phyloP scores from a whole-genome alignment of 148 eudicot species.

The Vaccinium vitisidaea region DNA sequence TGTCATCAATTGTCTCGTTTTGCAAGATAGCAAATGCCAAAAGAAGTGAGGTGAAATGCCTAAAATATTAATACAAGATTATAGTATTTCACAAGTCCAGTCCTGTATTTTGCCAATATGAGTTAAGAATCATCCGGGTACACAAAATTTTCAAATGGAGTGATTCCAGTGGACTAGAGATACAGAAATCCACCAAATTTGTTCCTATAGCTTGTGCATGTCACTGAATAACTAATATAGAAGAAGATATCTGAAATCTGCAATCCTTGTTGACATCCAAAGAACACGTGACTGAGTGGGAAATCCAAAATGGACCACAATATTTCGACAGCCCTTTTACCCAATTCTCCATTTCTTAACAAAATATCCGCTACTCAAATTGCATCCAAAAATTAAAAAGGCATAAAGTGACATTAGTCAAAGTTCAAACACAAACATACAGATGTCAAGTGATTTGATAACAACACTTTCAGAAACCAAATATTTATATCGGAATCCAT shows the following conservation, averaged over 20 bases:
- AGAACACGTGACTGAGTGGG: not conserved
- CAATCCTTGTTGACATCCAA: not conserved
- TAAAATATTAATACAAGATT: not conserved
- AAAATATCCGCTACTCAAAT: not conserved
- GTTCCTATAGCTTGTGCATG: not conserved
- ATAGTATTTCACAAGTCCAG: not conserved
- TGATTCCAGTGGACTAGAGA: not conserved
- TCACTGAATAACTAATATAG: not conserved
- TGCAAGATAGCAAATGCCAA: not conserved
- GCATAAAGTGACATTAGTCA: not conserved
- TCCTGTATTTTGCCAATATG: not conserved
- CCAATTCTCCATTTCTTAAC: not conserved
- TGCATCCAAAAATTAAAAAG: not conserved
- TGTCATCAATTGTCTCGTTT: not conserved
- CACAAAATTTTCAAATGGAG: not conserved
- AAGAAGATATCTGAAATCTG: not conserved
- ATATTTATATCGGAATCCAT: not conserved
- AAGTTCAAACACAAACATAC: not conserved
- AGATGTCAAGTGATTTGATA: not conserved
- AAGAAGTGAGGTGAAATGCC: not conserved
- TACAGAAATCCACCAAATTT: not conserved
- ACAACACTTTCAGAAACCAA: not conserved
- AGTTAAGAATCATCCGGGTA: not conserved
- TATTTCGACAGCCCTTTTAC: not conserved
- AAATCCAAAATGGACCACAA: not conserved